Conservation (phyloP, 2,329 filamentous ascomycete genomes). For the Podosphaera xanthii region DNA sequence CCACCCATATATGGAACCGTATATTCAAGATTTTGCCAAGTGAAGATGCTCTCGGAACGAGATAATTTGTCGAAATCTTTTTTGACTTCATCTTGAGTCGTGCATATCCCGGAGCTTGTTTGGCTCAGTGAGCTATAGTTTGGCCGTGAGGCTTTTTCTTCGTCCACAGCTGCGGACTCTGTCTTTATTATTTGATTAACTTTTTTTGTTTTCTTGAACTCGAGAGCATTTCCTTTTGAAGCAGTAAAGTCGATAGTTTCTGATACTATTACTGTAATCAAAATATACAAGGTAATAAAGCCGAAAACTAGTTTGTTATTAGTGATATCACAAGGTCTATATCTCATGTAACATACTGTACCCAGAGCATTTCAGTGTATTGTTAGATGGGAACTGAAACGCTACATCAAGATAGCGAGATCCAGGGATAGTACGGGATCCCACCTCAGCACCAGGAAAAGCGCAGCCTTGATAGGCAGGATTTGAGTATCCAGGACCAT, state of each 20-base stretch:
- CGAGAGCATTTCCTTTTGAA: conserved; percentile 58
- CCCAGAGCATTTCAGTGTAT: conserved; percentile 67
- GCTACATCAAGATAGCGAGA: conserved; percentile 42
- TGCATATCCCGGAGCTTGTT: neutral
- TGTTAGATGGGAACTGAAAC: conserved; percentile 40
- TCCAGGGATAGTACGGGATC: conserved; percentile 40
- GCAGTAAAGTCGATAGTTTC: conserved; percentile 59
- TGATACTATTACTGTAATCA: conserved; percentile 2
- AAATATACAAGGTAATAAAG: conserved; percentile 20
- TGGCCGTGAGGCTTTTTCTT: conserved; percentile 18
- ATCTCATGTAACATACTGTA: conserved; percentile 40
- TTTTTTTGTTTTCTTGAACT: conserved; percentile 48
- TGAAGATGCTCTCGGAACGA: conserved; percentile 44
- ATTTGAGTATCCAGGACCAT: conserved; percentile 44
- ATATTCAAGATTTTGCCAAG: conserved; percentile 72
- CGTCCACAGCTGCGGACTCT: conserved; percentile 17
- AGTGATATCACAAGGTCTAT: conserved; percentile 57
- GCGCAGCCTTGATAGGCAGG: conserved; percentile 64
- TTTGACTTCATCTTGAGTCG: neutral
- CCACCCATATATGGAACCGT: conserved; percentile 31
- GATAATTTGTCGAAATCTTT: conserved; percentile 16
- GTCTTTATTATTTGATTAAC: conserved; percentile 27
- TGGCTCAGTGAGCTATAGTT: neutral
- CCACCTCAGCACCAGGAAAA: conserved; percentile 44
- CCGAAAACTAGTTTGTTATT: conserved; percentile 49